phyloP scores from a whole-genome alignment of 2,329 filamentous ascomycete species.

The Metarhizium album region DNA sequence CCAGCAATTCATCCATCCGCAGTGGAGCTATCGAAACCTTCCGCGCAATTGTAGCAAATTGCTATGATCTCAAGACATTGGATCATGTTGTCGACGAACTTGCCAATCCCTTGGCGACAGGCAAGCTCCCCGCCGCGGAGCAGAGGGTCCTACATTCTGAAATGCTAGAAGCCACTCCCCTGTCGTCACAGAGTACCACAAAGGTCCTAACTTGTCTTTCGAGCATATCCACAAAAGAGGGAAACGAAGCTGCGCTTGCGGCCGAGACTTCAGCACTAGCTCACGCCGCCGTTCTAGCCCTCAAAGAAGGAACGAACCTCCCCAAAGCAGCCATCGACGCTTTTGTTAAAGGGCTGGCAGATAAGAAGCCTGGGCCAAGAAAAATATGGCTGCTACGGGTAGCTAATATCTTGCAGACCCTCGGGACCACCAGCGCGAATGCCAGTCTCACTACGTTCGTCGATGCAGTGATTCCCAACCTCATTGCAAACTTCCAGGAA shows the following conservation, averaged over 20 bases:
- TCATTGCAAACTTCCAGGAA: conserved; percentile 67
- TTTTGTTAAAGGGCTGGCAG: conserved; percentile 69
- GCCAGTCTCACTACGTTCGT: conserved; percentile 38
- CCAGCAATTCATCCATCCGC: conserved; percentile 69
- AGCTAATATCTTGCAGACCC: conserved; percentile 57
- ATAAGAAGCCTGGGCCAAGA: conserved; percentile 71
- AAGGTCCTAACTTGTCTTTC: conserved; percentile 59
- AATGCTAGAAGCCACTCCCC: conserved; percentile 57
- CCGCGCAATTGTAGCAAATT: conserved; percentile 52
- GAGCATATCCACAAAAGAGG: conserved; percentile 66
- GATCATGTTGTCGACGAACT: conserved; percentile 68
- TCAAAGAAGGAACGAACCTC: conserved; percentile 50
- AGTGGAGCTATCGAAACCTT: conserved; percentile 68
- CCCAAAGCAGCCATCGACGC: conserved; percentile 58
- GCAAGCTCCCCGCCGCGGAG: conserved; percentile 76
- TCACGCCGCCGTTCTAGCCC: conserved; percentile 49
- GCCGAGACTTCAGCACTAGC: conserved; percentile 65
- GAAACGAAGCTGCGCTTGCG: conserved; percentile 72
- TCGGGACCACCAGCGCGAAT: conserved; percentile 33
- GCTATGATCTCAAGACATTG: conserved; percentile 45
- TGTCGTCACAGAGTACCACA: conserved; percentile 49
- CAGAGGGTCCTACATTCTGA: conserved; percentile 76
- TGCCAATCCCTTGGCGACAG: conserved; percentile 64
- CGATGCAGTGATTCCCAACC: conserved; percentile 39
- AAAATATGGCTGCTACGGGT: conserved; percentile 71